Evolutionary conservation across 2,329 filamentous ascomycete species (phyloP).

Genomic region (Fusarium falciforme): DNA sequence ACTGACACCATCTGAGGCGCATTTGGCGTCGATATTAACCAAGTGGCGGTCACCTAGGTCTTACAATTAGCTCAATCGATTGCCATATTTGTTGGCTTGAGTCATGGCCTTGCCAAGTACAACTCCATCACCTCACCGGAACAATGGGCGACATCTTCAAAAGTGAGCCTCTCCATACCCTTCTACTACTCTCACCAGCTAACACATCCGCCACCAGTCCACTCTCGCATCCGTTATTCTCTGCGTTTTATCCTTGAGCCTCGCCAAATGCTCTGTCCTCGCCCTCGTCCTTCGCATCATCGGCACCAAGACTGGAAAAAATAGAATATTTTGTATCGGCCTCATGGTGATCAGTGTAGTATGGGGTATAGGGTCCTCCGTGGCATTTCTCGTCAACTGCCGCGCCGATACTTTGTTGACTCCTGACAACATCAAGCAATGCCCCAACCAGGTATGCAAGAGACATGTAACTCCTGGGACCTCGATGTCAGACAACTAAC

Average conservation of each 20-base stretch:
- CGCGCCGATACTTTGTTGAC: slow-evolving; percentile 6
- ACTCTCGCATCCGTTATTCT: slow-evolving; percentile 23
- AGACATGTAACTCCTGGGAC: neutral
- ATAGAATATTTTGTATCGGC: slow-evolving; percentile 13
- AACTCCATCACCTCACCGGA: slow-evolving; percentile 25
- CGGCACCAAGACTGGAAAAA: slow-evolving; percentile 27
- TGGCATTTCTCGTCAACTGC: slow-evolving; percentile 29
- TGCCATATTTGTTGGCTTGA: slow-evolving; percentile 34
- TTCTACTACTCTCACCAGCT: neutral
- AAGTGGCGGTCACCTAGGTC: neutral
- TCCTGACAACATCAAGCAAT: slow-evolving; percentile 10
- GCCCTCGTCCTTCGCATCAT: slow-evolving; percentile 38
- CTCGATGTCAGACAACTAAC: neutral
- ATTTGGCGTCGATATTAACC: neutral
- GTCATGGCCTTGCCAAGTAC: slow-evolving; percentile 23
- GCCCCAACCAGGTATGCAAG: slow-evolving; percentile 27
- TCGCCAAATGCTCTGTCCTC: slow-evolving; percentile 35
- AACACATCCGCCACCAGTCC: neutral
- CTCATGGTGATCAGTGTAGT: slow-evolving; percentile 14
- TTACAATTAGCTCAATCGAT: slow-evolving; percentile 30
- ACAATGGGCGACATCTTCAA: slow-evolving; percentile 26
- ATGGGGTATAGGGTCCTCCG: slow-evolving; percentile 19
- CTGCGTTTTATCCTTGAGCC: slow-evolving; percentile 3
- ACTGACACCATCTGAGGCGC: neutral
- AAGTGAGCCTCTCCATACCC: neutral